Conservation (phyloP, 495 filamentous ascomycete genomes). For the Choiromyces venosus region DNA sequence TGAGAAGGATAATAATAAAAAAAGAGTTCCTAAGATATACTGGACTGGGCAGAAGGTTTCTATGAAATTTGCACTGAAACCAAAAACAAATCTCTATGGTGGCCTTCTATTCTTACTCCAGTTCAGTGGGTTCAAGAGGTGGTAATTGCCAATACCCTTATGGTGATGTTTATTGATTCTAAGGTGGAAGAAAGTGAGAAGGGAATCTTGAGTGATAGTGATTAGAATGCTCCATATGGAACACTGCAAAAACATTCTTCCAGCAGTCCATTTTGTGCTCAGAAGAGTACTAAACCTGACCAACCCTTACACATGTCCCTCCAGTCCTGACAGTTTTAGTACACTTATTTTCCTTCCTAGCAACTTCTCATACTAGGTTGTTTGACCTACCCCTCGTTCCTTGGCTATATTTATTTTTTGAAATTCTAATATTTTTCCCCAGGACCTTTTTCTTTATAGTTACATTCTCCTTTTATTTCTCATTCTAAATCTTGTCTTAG, state of each 20-base stretch:
- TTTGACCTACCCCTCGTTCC: background rate
- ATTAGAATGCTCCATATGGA: background rate
- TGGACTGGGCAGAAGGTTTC: background rate
- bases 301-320: background rate
- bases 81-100: background rate
- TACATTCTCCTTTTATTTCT: background rate
- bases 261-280: background rate
- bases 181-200: background rate
- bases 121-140: background rate
- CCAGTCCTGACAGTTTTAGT: background rate
- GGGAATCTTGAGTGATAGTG: background rate
- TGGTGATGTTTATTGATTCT: background rate
- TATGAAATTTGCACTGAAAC: background rate
- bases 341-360: background rate
- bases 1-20: background rate
- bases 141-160: background rate
- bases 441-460: background rate
- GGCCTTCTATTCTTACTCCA: background rate
- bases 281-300: background rate
- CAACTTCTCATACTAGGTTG: background rate
- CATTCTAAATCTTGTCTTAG: background rate
- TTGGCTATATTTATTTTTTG: background rate
- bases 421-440: background rate
- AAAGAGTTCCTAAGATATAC: background rate
- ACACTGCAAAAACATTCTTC: background rate